A percentile compares a stretch with the other conserved stretches of the same genome.
Conservation (phyloP, 176 grass and related monocot species). For the Aegilops tauschii region DNA sequence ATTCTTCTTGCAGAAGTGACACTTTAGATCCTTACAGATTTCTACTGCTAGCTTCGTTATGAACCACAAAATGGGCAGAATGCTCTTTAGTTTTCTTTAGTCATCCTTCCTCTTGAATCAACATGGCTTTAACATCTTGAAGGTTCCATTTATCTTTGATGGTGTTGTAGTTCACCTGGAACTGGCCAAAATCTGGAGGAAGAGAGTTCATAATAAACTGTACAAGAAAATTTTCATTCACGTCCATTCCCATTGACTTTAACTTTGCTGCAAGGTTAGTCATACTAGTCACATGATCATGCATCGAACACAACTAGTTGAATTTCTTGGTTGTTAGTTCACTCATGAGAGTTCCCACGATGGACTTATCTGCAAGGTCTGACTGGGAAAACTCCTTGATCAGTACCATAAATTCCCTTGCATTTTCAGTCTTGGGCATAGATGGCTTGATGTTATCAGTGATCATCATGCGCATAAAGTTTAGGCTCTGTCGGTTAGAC, state of each 20-base stretch:
- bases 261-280: neutral
- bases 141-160: constrained; percentile 21
- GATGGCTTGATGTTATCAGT: too few species aligned
- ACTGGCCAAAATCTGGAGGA: neutral
- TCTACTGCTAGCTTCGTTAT: neutral
- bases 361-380: neutral
- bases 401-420: too few species aligned
- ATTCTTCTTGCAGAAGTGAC: constrained; percentile 3
- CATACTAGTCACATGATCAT: neutral
- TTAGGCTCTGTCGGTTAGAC: too few species aligned
- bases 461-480: too few species aligned
- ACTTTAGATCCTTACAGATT: neutral
- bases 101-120: neutral
- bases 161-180: constrained; percentile 19
- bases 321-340: neutral
- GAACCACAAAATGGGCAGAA: neutral
- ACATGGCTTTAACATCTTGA: neutral
- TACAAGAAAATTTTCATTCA: neutral
- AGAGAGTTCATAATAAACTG: constrained; percentile 8
- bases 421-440: too few species aligned
- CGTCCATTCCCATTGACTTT: neutral
- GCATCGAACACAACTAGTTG: neutral
- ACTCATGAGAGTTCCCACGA: neutral
- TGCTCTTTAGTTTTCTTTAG: neutral
- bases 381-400: too few species aligned